These are phyloP conservation scores for Cardamine resedifolia DNA, from an alignment of 345 rosid species.

Conservation along the genomic window DNA sequence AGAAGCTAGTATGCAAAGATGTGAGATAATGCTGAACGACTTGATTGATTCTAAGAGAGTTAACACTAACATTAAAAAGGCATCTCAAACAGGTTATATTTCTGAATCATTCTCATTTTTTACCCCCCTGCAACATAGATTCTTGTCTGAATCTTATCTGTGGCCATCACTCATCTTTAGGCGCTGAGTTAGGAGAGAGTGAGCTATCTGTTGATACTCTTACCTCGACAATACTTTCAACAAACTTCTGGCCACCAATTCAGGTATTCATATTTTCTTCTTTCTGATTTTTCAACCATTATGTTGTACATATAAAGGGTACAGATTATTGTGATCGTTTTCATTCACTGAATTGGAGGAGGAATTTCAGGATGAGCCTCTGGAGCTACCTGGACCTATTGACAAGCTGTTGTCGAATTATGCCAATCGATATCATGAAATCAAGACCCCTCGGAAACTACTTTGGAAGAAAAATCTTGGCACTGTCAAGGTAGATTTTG, in stretches of 20 bases:
- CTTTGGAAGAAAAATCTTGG: constrained; percentile 99
- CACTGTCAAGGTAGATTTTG: constrained; percentile 67
- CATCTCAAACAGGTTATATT: constrained; percentile 54
- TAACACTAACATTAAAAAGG: constrained; percentile 73
- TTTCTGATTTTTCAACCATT: neutral
- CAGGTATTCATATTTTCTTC: constrained; percentile 50
- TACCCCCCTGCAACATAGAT: neutral
- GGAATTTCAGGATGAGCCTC: constrained; percentile 74
- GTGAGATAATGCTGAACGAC: constrained; percentile 98
- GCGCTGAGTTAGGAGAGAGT: constrained; percentile 42
- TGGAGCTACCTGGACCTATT: constrained; percentile 67
- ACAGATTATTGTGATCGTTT: neutral
- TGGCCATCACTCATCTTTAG: constrained; percentile 36
- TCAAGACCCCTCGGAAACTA: constrained; percentile 94
- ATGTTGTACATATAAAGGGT: neutral
- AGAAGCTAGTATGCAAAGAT: constrained; percentile 92
- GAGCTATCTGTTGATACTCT: constrained; percentile 61
- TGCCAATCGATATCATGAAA: constrained; percentile 71
- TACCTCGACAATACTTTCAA: constrained; percentile 82
- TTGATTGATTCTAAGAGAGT: constrained; percentile 95
- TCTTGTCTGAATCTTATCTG: constrained; percentile 20
- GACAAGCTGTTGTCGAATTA: constrained; percentile 79
- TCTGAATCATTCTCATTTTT: constrained; percentile 14
- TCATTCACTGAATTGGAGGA: neutral
- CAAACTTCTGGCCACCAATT: constrained; percentile 97